Conservation (phyloP, 2,329 filamentous ascomycete species). For the Botrytis deweyae region DNA sequence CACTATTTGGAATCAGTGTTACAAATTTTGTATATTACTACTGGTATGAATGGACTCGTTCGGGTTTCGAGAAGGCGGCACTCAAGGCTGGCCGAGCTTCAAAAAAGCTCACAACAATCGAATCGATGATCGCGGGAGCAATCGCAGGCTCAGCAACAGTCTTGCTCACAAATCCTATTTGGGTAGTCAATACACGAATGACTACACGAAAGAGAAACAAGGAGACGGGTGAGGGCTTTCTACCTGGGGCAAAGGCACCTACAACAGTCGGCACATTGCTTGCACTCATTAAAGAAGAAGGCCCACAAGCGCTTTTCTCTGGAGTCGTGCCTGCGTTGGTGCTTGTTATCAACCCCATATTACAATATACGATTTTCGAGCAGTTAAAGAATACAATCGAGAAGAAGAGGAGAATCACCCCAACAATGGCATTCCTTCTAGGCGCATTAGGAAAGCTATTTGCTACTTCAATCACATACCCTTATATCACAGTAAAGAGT, state of each 20-base stretch:
- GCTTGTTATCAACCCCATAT: conserved; percentile 94
- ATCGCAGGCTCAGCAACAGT: conserved; percentile 93
- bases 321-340: conserved; percentile 91
- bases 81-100: conserved; percentile 68
- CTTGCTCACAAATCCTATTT: conserved; percentile 96
- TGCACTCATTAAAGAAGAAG: conserved; percentile 78
- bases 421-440: conserved; percentile 83
- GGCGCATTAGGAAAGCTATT: conserved; percentile 93
- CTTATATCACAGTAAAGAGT: conserved; percentile 98
- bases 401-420: conserved; percentile 71
- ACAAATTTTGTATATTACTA: conserved; percentile 99
- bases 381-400: conserved; percentile 93
- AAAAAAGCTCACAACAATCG: conserved; percentile 83
- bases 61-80: conserved; percentile 80
- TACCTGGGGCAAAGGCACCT: conserved; percentile 54
- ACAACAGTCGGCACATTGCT: conserved; percentile 81
- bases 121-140: conserved; percentile 93
- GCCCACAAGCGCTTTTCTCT: conserved; percentile 79
- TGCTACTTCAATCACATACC: conserved; percentile 91
- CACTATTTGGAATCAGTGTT: conserved; percentile 94
- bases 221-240: conserved; percentile 44
- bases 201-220: conserved; percentile 73
- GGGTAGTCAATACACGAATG: conserved; percentile 98
- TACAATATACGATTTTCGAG: conserved; percentile 98
- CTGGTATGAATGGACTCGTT: conserved; percentile 97